phyloP scores from a whole-genome alignment of 1,139 yeast species.

The Zygoascus sp. region DNA sequence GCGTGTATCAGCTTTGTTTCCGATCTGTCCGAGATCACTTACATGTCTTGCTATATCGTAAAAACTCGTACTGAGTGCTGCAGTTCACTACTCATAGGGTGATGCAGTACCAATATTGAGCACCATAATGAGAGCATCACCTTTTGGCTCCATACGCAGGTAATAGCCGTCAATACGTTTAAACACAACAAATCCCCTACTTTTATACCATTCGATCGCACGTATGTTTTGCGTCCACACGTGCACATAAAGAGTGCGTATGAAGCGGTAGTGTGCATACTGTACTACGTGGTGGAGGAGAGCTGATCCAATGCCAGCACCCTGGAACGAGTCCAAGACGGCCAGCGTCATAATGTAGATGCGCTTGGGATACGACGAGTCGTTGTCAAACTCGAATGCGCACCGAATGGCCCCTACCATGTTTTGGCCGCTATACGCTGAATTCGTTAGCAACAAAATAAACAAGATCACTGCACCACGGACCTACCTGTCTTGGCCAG shows the following conservation, averaged over 20 bases:
- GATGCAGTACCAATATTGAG: neutral
- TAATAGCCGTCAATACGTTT: conserved; percentile 49
- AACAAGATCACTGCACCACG: neutral
- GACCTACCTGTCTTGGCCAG: conserved; percentile 30
- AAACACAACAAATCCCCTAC: conserved; percentile 47
- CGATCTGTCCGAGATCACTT: too few relatives aligned
- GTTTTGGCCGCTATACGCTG: conserved; percentile 55
- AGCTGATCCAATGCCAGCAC: conserved; percentile 57
- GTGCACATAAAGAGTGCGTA: conserved; percentile 57
- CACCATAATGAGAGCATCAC: conserved; percentile 31
- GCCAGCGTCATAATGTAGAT: conserved; percentile 64
- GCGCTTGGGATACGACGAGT: conserved; percentile 41
- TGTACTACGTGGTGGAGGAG: conserved; percentile 53
- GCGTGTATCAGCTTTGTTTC: too few relatives aligned
- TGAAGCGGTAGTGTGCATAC: conserved; percentile 47
- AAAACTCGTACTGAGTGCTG: too few relatives aligned
- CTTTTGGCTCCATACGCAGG: conserved; percentile 34
- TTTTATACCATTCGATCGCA: conserved; percentile 53
- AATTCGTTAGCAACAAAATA: neutral
- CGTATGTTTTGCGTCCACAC: conserved; percentile 47
- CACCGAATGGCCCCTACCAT: conserved; percentile 66
- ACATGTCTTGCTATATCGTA: too few relatives aligned
- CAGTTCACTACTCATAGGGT: too few relatives aligned
- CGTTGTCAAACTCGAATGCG: conserved; percentile 41
- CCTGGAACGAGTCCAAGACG: conserved; percentile 57